Percentiles rank a stretch among this genome's conserved stretches.
phyloP scores from a whole-genome alignment of 2,329 filamentous ascomycete species.

The Colletotrichum phormii region DNA sequence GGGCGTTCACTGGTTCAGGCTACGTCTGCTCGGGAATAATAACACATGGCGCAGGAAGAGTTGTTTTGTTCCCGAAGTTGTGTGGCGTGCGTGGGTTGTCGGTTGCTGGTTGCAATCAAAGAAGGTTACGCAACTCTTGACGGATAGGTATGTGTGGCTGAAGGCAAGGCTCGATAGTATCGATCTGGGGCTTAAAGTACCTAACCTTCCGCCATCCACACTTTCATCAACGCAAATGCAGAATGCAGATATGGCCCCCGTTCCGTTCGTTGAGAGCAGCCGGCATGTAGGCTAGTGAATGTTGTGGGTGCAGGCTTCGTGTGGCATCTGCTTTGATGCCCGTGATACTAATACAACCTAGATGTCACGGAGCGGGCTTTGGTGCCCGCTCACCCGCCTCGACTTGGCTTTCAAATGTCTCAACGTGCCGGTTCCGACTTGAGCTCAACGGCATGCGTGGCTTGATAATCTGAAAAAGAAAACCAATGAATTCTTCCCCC shows the following conservation, averaged over 20 bases:
- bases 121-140: neutral
- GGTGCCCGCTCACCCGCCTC: neutral
- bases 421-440: neutral
- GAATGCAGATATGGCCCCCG: neutral
- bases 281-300: neutral
- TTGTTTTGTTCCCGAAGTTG: neutral
- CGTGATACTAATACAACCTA: neutral
- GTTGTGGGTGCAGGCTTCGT: neutral
- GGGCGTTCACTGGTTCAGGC: neutral
- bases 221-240: neutral
- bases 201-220: neutral
- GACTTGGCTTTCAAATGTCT: neutral
- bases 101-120: neutral
- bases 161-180: neutral
- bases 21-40: neutral
- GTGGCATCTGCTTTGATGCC: neutral
- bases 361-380: neutral
- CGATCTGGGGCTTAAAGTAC: neutral
- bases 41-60: neutral
- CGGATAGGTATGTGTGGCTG: slow-evolving; percentile 1
- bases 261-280: neutral
- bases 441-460: neutral
- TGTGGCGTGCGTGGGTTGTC: neutral
- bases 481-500: neutral
- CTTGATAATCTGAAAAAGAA: neutral